Evolutionary conservation across 169 alveolate species (phyloP).

Genomic region (Plasmodium malariae): DNA sequence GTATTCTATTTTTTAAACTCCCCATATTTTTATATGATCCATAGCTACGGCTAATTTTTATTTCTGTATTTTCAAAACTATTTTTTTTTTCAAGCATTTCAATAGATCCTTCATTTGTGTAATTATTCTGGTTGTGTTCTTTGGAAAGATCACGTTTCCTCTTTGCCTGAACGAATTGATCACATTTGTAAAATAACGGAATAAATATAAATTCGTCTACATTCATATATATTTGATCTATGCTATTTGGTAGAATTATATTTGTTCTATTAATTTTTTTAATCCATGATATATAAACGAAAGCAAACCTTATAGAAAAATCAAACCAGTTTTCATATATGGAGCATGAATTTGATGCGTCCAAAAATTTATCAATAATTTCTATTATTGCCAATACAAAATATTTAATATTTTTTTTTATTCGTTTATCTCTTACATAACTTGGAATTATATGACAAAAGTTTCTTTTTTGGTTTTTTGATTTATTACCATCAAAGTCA

Average conservation of each 20-base stretch:
- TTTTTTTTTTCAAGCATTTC: slow-evolving; percentile 57
- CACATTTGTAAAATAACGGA: slow-evolving; percentile 54
- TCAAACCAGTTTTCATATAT: slow-evolving; percentile 77
- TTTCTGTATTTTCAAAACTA: slow-evolving; percentile 73
- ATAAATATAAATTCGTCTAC: slow-evolving; percentile 39
- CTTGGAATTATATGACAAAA: slow-evolving; percentile 4
- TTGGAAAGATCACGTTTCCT: neutral
- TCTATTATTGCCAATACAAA: slow-evolving; percentile 64
- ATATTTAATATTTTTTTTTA: slow-evolving; percentile 56
- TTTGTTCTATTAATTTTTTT: slow-evolving; percentile 37
- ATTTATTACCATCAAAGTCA: slow-evolving; percentile 6
- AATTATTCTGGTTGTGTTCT: neutral
- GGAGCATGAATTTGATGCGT: slow-evolving; percentile 13
- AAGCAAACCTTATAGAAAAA: slow-evolving; percentile 67
- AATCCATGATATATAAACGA: slow-evolving; percentile 76
- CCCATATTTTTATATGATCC: slow-evolving; percentile 49
- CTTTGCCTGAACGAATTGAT: neutral
- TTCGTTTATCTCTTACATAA: slow-evolving; percentile 44
- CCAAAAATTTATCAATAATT: slow-evolving; percentile 66
- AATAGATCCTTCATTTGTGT: neutral
- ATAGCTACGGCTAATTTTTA: slow-evolving; percentile 71
- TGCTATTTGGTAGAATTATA: slow-evolving; percentile 29
- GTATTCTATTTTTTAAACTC: slow-evolving; percentile 64
- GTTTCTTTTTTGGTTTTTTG: slow-evolving; percentile 18
- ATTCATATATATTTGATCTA: slow-evolving; percentile 30